Conservation (phyloP, 192 early-diverging fungal genomes). For the Backusella parvicylindrica region DNA sequence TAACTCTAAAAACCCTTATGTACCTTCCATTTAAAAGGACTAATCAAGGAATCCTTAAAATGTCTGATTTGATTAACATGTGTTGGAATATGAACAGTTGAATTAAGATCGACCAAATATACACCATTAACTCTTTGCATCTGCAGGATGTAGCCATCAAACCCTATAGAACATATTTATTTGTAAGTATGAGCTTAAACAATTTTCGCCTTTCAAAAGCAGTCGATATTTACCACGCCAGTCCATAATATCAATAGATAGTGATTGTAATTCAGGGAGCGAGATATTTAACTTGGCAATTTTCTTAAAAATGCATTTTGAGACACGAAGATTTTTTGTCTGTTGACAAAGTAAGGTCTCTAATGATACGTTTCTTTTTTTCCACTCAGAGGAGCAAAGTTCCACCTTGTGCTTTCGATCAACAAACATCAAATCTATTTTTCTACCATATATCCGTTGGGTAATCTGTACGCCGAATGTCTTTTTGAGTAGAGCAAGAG, state of each 20-base stretch:
- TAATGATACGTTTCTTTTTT: conserved; percentile 12
- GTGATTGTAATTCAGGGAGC: conserved; percentile 4
- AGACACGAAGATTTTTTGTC: conserved; percentile 11
- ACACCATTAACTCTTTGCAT: not conserved
- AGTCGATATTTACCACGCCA: conserved; percentile 8
- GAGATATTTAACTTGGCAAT: not conserved
- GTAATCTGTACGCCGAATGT: not conserved
- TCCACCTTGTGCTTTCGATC: conserved; percentile 12
- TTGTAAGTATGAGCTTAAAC: conserved; percentile 6
- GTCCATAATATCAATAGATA: conserved; percentile 10
- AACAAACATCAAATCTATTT: conserved; percentile 9
- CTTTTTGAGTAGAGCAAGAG: not conserved
- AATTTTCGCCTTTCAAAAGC: not conserved
- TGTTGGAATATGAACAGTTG: not conserved
- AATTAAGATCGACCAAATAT: conserved; percentile 5
- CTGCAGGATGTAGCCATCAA: conserved; percentile 6
- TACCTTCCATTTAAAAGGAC: conserved; percentile 5
- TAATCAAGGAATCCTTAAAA: conserved; percentile 14
- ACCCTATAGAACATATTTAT: not conserved
- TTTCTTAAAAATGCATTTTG: conserved; percentile 11
- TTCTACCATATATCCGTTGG: conserved; percentile 7
- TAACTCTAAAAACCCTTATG: not conserved
- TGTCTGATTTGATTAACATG: not conserved
- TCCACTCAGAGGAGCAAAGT: conserved; percentile 9
- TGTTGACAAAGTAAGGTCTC: conserved; percentile 8